Base-by-base conservation (phyloP, 139 green algal species). In the Picochlorum sp. region DNA sequence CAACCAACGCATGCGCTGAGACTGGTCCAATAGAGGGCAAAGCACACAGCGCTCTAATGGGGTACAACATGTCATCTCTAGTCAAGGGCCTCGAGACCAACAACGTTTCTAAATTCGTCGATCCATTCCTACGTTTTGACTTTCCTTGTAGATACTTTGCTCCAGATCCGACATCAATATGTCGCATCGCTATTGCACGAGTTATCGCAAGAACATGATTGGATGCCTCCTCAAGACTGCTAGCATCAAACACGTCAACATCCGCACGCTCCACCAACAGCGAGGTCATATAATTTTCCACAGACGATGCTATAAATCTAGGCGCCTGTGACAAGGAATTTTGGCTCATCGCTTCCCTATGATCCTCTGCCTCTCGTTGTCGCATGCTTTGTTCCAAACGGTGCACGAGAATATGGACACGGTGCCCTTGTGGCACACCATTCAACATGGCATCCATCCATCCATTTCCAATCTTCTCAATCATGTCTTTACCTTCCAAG, bases 401-500 rank as follows among this genome's bases (percentile, higher is more conserved):
- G 20, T 23, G 49, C 11, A 76, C 57, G 10, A 71, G 18, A n/a
- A 76, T 28, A 24, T 63, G 20, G 3, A 47, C 24, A 14, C 16
- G 34, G 23, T 62, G 47, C n/a, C 63, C 70, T 34, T 18, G 6
- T 6, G 26, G 23, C 2, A 21, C 51, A 38, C 15, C 51, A 15
- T 59, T 54, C 47, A 59, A 9, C 51, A 59, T 59, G 51, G 13
- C 23, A 34, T 31, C 51, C 51, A 59, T 31, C 23, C 20, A 18
- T 31, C 23, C 23, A 15, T 59, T 23, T 50, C 20, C n/a, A 8
- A 76, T 65, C 9, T 21, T 57, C 4, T 52, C 63, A n/a, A 76
- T 41, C 16, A 76, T 64, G 30, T 76, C 70, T 54, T 76, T 52
- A 47, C 63, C 57, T 56, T 76, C 60, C 11, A 66, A 55, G 34